Base-by-base conservation (phyloP, 2,329 filamentous ascomycete genomes). In the Aphanoascus verrucosus region DNA sequence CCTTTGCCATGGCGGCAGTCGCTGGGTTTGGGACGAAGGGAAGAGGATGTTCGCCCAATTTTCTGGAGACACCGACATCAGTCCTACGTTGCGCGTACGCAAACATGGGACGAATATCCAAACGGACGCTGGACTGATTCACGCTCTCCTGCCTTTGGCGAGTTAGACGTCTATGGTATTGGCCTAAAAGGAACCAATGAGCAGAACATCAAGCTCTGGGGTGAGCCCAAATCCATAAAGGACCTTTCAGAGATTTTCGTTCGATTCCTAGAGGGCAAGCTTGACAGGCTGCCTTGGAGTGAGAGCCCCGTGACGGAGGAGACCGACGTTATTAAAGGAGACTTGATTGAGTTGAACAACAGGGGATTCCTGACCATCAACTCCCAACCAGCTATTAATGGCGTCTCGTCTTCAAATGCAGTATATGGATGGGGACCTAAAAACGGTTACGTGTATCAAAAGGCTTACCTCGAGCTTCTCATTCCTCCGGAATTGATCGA, bases 51-150 rank as follows among this genome's bases (percentile, higher is more conserved):
- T 42, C 87, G 93, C 51, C 93, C 93, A 34, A 94, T 98, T 61
- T 98, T 98, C 78, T 98, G 93, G 93, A 84, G 91, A 62, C 96
- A 97, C 72, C 83, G 93, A 55, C 93, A 94, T 72, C 89, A 93
- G 66, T 95, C 90, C 3, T 98, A 98, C 64, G 84, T 98, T 53
- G 83, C 88, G 53, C 88, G 93, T 53, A 98, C 93, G 0, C 90
- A 96, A 67, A 91, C 96, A 62, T 98, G 93, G 93, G 93, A 98
- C 64, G 93, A 98, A 69, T 98, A 96, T 63, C 93, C 93, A 53
- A 98, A 98, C 75, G 93, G 93, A 45, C 86, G 93, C 69, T 98
- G 93, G 93, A 94, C 93, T 71, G 93, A 98, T 70, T 91, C 90
- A 50, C 82, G 93, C 59, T 97, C 91, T 55, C 93, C 93, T 57